Evolutionary conservation across 1,284 basidiomycete genomes (phyloP).

Genomic region (Leccinum variabile): DNA sequence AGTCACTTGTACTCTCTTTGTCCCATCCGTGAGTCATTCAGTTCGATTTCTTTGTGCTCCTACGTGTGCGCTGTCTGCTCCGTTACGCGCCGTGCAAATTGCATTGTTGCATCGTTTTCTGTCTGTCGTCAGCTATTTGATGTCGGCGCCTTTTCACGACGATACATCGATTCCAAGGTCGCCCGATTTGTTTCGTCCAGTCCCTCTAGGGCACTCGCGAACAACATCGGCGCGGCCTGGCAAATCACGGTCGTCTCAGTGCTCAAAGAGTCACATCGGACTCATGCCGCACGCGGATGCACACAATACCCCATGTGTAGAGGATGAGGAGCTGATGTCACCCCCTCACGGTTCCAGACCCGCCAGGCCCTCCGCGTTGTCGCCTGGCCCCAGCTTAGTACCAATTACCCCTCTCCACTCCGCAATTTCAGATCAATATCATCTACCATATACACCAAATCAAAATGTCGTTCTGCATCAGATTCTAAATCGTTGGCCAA

Average conservation of each 20-base stretch:
- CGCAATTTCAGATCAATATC: slow-evolving; percentile 40
- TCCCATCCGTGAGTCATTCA: slow-evolving; percentile 30
- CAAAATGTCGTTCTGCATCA: slow-evolving; percentile 37
- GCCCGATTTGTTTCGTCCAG: slow-evolving; percentile 37
- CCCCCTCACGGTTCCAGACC: slow-evolving; percentile 44
- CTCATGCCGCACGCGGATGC: slow-evolving; percentile 20
- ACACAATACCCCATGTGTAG: slow-evolving; percentile 24
- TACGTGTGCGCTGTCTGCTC: slow-evolving; percentile 31
- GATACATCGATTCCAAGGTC: slow-evolving; percentile 27
- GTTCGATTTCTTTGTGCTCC: slow-evolving; percentile 33
- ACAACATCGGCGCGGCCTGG: slow-evolving; percentile 32
- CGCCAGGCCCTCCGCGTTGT: slow-evolving; percentile 42
- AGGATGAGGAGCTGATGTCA: slow-evolving; percentile 37
- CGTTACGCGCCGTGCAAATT: slow-evolving; percentile 24
- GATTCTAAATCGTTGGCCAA: slow-evolving; percentile 37
- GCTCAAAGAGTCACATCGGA: slow-evolving; percentile 24
- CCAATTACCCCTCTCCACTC: slow-evolving; percentile 35
- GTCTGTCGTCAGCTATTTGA: slow-evolving; percentile 27
- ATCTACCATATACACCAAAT: slow-evolving; percentile 30
- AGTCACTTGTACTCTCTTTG: slow-evolving; percentile 27
- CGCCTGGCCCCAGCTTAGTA: slow-evolving; percentile 32
- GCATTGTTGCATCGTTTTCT: slow-evolving; percentile 26
- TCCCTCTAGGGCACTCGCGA: slow-evolving; percentile 27
- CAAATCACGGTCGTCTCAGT: slow-evolving; percentile 24
- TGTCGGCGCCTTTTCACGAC: slow-evolving; percentile 12